A percentile compares a stretch with the other conserved stretches of the same genome.
phyloP scores from a whole-genome alignment of 23 red algal species.

The Gracilariopsis chorda region DNA sequence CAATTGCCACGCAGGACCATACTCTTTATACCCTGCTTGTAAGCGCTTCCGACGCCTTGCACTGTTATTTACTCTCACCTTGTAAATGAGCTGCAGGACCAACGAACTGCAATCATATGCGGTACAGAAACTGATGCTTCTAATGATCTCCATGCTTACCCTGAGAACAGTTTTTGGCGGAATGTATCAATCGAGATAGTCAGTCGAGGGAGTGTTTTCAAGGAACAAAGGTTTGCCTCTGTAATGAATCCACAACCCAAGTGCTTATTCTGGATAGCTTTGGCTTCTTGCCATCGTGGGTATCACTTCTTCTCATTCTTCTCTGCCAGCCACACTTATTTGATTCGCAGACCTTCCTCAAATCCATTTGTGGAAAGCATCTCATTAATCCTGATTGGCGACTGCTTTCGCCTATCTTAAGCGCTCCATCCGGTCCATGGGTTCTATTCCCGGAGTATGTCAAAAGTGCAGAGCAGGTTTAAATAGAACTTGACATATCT shows the following conservation, averaged over 20 bases:
- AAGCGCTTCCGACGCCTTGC: background rate
- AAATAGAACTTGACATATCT: background rate
- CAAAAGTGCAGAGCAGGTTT: background rate
- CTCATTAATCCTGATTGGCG: background rate
- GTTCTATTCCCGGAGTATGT: background rate
- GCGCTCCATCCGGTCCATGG: background rate
- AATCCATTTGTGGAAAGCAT: too few species aligned
- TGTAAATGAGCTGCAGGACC: background rate
- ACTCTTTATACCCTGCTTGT: constrained; percentile 14
- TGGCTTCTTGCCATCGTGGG: background rate
- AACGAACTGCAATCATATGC: constrained; percentile 29
- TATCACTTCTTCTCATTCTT: constrained; percentile 18
- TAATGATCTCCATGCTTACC: constrained; percentile 3
- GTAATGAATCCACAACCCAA: background rate
- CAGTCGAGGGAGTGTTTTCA: background rate
- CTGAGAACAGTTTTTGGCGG: background rate
- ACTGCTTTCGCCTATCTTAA: background rate
- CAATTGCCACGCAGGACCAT: background rate
- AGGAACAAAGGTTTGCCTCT: background rate
- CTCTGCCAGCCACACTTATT: background rate
- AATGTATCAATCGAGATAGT: constrained; percentile 33
- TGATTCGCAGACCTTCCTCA: background rate
- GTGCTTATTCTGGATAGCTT: constrained; percentile 39
- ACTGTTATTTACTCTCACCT: constrained; percentile 5
- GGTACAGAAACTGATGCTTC: constrained; percentile 16